Evolutionary conservation across 139 green algal species (phyloP).

Genomic region (Eudorina sp.): DNA sequence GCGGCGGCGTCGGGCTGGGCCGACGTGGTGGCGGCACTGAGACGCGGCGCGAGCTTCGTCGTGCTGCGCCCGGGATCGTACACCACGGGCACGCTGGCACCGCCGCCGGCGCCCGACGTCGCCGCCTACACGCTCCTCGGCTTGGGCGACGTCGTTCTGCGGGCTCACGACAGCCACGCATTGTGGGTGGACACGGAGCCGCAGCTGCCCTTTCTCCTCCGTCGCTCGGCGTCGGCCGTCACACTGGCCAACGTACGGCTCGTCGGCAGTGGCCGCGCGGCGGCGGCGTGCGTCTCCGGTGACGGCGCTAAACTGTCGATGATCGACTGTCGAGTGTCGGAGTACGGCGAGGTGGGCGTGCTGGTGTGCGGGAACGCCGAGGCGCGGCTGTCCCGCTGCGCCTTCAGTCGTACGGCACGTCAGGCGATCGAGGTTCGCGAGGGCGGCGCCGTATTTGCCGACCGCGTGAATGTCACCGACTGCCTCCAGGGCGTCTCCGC

Average conservation of each 20-base stretch:
- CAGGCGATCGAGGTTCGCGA: slow-evolving; percentile 50
- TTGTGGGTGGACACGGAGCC: neutral
- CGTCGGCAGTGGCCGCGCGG: neutral
- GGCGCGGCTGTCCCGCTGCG: slow-evolving; percentile 27
- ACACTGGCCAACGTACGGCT: slow-evolving; percentile 33
- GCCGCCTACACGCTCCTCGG: slow-evolving; percentile 29
- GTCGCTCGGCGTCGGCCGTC: neutral
- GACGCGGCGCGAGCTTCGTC: neutral
- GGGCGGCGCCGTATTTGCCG: neutral
- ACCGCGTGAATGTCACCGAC: neutral
- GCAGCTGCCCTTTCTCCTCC: neutral
- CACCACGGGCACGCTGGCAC: neutral
- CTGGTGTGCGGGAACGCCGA: neutral
- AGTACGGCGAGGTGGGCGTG: slow-evolving; percentile 40
- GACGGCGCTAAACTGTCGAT: neutral
- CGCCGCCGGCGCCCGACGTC: neutral
- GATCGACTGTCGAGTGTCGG: slow-evolving; percentile 33
- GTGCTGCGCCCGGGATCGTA: slow-evolving; percentile 45
- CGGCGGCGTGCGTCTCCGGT: slow-evolving; percentile 33
- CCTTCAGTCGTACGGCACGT: neutral
- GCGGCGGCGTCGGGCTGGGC: neutral
- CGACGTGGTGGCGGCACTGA: neutral
- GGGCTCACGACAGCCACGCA: neutral
- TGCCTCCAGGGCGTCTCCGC: slow-evolving; percentile 35
- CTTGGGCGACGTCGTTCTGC: neutral